phyloP scores from a whole-genome alignment of 106 monocot genomes.

The Acorus calamus region DNA sequence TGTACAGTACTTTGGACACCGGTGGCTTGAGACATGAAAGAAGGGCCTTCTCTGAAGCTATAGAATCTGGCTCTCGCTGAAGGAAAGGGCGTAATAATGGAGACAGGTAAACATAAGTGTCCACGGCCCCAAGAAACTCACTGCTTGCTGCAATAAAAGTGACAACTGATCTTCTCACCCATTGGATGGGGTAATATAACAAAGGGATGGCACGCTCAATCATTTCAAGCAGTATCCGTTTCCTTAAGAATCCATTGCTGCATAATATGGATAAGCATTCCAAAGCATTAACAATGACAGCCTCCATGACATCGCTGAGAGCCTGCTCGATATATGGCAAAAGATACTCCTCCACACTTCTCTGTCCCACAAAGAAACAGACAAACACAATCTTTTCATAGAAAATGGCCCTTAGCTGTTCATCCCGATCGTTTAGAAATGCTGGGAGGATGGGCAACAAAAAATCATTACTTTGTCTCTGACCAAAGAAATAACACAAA shows the following conservation, averaged over 20 bases:
- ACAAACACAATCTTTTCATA: constrained; percentile 82
- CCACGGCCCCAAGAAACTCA: constrained; percentile 70
- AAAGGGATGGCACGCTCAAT: constrained; percentile 76
- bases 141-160: constrained; percentile 73
- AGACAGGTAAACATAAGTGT: constrained; percentile 79
- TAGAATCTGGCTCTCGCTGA: constrained; percentile 64
- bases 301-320: constrained; percentile 70
- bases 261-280: constrained; percentile 88
- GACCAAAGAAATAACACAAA: constrained; percentile 89
- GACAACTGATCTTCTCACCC: constrained; percentile 72
- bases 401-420: constrained; percentile 77
- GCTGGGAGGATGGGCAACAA: constrained; percentile 92
- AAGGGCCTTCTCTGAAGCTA: constrained; percentile 50
- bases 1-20: constrained; percentile 59
- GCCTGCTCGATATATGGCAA: constrained; percentile 94
- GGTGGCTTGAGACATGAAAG: constrained; percentile 77
- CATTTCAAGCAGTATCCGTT: constrained; percentile 68
- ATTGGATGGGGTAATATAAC: constrained; percentile 79
- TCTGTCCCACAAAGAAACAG: constrained; percentile 86
- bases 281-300: constrained; percentile 81
- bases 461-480: constrained; percentile 86
- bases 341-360: constrained; percentile 92
- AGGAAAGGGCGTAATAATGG: constrained; percentile 71
- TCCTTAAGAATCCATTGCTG: constrained; percentile 60
- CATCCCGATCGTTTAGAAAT: constrained; percentile 92